phyloP scores from a whole-genome alignment of 163 green algal species.

The Scenedesmus sp. region DNA sequence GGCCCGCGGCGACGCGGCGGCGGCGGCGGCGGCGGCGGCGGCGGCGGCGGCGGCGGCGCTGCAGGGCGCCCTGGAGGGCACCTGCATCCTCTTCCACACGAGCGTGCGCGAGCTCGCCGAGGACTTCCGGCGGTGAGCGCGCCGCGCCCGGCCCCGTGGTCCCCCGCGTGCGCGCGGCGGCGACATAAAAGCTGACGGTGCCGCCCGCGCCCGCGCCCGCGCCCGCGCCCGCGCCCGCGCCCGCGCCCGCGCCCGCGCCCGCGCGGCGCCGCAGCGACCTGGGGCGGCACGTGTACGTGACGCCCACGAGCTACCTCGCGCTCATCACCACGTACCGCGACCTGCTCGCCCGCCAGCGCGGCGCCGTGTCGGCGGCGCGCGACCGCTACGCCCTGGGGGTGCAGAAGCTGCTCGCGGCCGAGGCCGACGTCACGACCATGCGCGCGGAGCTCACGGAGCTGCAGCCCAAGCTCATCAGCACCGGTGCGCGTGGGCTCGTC shows the following conservation, averaged over 20 bases:
- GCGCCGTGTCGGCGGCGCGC: conserved; percentile 47
- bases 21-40: too few species aligned
- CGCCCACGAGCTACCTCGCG: conserved; percentile 81
- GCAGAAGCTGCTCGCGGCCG: conserved; percentile 61
- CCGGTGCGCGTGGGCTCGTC: conserved; percentile 7
- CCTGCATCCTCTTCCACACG: conserved; percentile 75
- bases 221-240: too few species aligned
- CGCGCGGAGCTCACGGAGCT: conserved; percentile 75
- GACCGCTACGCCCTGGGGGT: conserved; percentile 12
- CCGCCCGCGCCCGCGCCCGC: too few species aligned
- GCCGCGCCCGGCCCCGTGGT: too few species aligned
- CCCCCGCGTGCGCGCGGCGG: too few species aligned
- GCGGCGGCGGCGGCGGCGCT: conserved; percentile 11
- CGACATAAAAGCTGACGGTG: too few species aligned
- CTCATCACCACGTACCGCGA: conserved; percentile 71
- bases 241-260: too few species aligned
- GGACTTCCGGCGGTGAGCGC: conserved; percentile 56
- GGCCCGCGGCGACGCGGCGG: too few species aligned
- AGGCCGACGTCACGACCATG: conserved; percentile 55
- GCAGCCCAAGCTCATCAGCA: conserved; percentile 74
- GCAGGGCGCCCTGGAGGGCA: conserved; percentile 63
- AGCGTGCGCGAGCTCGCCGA: conserved; percentile 53
- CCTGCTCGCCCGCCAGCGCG: conserved; percentile 50
- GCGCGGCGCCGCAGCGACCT: conserved; percentile 49
- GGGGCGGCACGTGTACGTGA: conserved; percentile 75